Evolutionary conservation across 2,329 filamentous ascomycete species (phyloP).

Genomic region (Pseudohalonectria lignicola): DNA sequence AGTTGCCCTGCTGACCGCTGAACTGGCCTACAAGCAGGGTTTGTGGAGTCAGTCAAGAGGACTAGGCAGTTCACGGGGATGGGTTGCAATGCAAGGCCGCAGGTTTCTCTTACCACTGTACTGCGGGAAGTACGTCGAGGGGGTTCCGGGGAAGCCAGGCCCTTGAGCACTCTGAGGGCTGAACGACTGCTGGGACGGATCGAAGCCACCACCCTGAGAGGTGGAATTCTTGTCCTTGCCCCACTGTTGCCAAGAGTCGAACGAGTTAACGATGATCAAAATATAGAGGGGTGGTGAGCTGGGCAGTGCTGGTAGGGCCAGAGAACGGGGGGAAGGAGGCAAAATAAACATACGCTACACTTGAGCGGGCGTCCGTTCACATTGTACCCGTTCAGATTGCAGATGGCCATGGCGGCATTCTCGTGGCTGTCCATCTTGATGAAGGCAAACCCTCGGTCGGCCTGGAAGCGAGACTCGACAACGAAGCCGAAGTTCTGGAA

Average conservation of each 20-base stretch:
- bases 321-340: not conserved
- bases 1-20: slow-evolving; percentile 58
- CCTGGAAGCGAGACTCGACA: slow-evolving; percentile 94
- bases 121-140: slow-evolving; percentile 81
- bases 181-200: slow-evolving; percentile 60
- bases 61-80: not conserved
- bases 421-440: slow-evolving; percentile 99
- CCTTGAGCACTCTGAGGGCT: slow-evolving; percentile 66
- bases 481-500: slow-evolving; percentile 99
- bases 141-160: slow-evolving; percentile 65
- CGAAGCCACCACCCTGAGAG: slow-evolving; percentile 60
- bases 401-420: slow-evolving; percentile 97
- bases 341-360: slow-evolving; percentile 73
- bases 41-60: not conserved
- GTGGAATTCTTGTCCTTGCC: slow-evolving; percentile 92
- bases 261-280: too few species aligned
- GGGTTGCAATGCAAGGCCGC: not conserved
- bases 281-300: not conserved
- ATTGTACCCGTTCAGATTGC: slow-evolving; percentile 94
- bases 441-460: slow-evolving; percentile 94
- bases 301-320: too few species aligned
- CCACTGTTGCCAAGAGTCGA: too few species aligned
- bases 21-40: slow-evolving; percentile 30
- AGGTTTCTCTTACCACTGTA: slow-evolving; percentile 73
- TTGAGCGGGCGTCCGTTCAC: slow-evolving; percentile 95